Conservation (phyloP, 129 eudicot genomes). For the Solidago caesia region DNA sequence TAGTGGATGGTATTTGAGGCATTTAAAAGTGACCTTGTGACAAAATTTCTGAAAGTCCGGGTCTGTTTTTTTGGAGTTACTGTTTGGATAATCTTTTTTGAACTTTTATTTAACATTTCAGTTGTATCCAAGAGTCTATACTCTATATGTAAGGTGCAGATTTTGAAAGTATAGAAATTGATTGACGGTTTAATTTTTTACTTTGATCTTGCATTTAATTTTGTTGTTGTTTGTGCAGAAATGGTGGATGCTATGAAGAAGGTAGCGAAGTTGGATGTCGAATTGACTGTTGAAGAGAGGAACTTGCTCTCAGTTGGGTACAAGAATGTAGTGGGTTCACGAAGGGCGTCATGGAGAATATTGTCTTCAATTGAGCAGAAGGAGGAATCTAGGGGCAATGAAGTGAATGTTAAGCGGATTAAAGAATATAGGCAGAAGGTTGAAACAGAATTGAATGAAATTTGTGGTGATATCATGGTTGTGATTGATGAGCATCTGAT, state of each 20-base stretch:
- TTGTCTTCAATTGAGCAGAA: conserved; percentile 90
- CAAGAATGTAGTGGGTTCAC: conserved; percentile 87
- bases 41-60: neutral
- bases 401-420: conserved; percentile 67
- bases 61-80: neutral
- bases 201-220: conserved; percentile 12
- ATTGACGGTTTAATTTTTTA: neutral
- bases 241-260: conserved; percentile 96
- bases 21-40: neutral
- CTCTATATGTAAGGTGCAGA: neutral
- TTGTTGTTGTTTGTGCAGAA: conserved; percentile 41
- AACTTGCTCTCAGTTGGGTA: conserved; percentile 87
- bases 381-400: conserved; percentile 80
- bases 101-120: neutral
- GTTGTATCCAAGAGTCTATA: neutral
- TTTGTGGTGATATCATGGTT: conserved; percentile 55
- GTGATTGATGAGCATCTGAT: conserved; percentile 62
- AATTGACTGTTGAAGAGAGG: conserved; percentile 83
- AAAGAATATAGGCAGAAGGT: conserved; percentile 60
- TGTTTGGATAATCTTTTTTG: conserved; percentile 17
- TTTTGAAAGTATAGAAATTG: conserved; percentile 5
- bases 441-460: conserved; percentile 46
- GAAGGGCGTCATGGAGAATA: conserved; percentile 92
- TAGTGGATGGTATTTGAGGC: neutral
- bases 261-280: conserved; percentile 71